A percentile compares a stretch with the other conserved stretches of the same genome.
phyloP scores from a whole-genome alignment of 2,329 filamentous ascomycete species.

The Stachybotrys chartarum region DNA sequence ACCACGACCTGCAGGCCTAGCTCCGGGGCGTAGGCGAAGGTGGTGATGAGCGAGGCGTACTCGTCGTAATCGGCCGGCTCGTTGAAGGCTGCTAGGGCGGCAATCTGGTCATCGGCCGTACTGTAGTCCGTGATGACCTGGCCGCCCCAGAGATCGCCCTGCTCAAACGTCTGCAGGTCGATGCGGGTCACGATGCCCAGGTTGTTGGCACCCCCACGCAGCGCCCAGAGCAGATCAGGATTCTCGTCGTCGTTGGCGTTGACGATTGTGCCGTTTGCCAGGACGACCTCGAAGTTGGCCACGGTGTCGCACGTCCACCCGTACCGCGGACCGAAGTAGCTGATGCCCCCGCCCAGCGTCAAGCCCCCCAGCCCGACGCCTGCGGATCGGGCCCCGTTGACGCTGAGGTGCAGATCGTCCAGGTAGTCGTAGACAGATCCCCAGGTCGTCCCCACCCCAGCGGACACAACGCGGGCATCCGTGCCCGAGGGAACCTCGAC shows the following conservation, averaged over 20 bases:
- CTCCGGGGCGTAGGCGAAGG: slow-evolving; percentile 1
- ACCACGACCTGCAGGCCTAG: slow-evolving; percentile 1
- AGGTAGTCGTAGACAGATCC: slow-evolving; percentile 1
- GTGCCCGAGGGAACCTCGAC: not conserved
- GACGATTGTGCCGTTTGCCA: slow-evolving; percentile 28
- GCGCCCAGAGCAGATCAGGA: slow-evolving; percentile 49
- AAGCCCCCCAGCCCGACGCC: slow-evolving; percentile 3
- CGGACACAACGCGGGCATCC: not conserved
- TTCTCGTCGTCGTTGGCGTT: slow-evolving; percentile 26
- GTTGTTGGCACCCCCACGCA: slow-evolving; percentile 42
- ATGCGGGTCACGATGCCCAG: slow-evolving; percentile 25
- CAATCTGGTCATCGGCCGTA: not conserved
- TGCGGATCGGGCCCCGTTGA: not conserved
- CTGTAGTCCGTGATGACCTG: slow-evolving; percentile 7
- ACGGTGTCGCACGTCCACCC: slow-evolving; percentile 32
- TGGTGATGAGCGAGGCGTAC: slow-evolving; percentile 2
- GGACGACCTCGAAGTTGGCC: slow-evolving; percentile 28
- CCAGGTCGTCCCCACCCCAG: slow-evolving; percentile 1
- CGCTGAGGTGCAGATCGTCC: not conserved
- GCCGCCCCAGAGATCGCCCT: not conserved
- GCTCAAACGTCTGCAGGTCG: slow-evolving; percentile 8
- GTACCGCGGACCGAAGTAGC: slow-evolving; percentile 28
- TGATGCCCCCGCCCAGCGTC: slow-evolving; percentile 26
- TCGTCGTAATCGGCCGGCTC: slow-evolving; percentile 2
- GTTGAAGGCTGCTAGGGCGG: slow-evolving; percentile 1